Base-by-base conservation (phyloP, 768 basidiomycete species). In the Wakefieldia striispora region DNA sequence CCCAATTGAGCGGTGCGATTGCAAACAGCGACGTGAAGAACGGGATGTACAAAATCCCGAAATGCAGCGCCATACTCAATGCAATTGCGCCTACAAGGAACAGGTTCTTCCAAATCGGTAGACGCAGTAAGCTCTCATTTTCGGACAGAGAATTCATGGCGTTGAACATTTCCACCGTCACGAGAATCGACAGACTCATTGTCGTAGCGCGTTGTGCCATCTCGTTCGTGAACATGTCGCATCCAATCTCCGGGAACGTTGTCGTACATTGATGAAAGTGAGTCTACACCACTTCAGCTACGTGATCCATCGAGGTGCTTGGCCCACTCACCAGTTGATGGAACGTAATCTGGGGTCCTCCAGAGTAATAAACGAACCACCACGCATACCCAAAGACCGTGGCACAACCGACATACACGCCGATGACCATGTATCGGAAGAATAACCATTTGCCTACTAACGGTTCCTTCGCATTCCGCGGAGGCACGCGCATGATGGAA, bases 361-460 rank as follows among this genome's bases (percentile, higher is more conserved):
- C 87, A 14, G 78, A 62, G 68, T 97, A 97, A 69, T 84, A 88
- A 62, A 95, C 75, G 74, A 99, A 99, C 95, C 95, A 98, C 95
- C 95, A 99, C 0, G 93, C 95, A 63, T 99, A 99, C 41, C 95
- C 95, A 58, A 88, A 92, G 21, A 99, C 95, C 21, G 95, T 98
- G 4, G 93, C 95, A 47, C 83, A 82, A 26, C 95, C 95, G 45
- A 99, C 95, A 61, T 98, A 99, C 43, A 80, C 78, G 11, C 95
- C 95, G 50, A 99, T 82, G 46, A 97, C 79, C 77, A 97, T 73
- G 72, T 98, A 99, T 43, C 95, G 81, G 78, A 97, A 85, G 76
- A 98, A 97, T 26, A 99, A 68, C 95, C 95, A 98, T 58, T 78
- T 82, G 49, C 88, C 86, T 39, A 99, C 82, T 21, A 99, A 80